These are phyloP conservation scores for Plenodomus tracheiphilus DNA, from an alignment of 2,329 filamentous ascomycete species.

Conservation along the genomic window DNA sequence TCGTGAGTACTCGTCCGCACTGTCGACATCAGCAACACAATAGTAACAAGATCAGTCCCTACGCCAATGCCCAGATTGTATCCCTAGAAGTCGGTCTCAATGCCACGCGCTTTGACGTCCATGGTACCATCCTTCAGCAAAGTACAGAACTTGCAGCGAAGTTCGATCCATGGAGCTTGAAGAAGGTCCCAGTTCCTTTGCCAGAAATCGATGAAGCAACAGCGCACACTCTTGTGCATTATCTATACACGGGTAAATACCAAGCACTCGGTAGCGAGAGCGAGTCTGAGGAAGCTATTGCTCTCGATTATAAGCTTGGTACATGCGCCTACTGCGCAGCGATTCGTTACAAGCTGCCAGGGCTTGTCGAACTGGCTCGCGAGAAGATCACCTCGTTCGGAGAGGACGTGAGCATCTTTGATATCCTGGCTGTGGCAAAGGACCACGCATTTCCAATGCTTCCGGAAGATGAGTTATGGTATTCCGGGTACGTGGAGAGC, in stretches of 20 bases:
- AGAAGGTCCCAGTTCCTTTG: slow-evolving; percentile 18
- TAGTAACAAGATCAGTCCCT: slow-evolving; percentile 15
- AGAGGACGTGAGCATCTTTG: slow-evolving; percentile 24
- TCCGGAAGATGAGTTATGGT: slow-evolving; percentile 30
- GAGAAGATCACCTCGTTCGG: slow-evolving; percentile 20
- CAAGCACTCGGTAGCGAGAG: slow-evolving; percentile 13
- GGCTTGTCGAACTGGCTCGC: slow-evolving; percentile 29
- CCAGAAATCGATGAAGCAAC: slow-evolving; percentile 28
- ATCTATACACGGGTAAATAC: slow-evolving; percentile 28
- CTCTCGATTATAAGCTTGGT: slow-evolving; percentile 20
- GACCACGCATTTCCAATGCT: slow-evolving; percentile 26
- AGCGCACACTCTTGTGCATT: slow-evolving; percentile 30
- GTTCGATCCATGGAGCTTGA: slow-evolving; percentile 9
- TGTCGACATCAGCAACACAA: slow-evolving; percentile 1
- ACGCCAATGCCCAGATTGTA: slow-evolving; percentile 20
- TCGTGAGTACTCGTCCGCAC: slow-evolving; percentile 14
- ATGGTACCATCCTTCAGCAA: slow-evolving; percentile 26
- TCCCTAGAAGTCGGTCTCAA: slow-evolving; percentile 24
- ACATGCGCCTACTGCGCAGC: slow-evolving; percentile 34
- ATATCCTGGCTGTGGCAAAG: slow-evolving; percentile 23
- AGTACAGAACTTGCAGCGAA: slow-evolving; percentile 24
- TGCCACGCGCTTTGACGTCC: slow-evolving; percentile 25
- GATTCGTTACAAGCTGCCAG: slow-evolving; percentile 26
- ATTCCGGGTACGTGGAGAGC: slow-evolving; percentile 25
- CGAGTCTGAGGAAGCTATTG: slow-evolving; percentile 1